Percentiles rank a stretch among this genome's conserved stretches.
phyloP scores from a whole-genome alignment of 2,329 filamentous ascomycete species.

The Fusarium sp. region DNA sequence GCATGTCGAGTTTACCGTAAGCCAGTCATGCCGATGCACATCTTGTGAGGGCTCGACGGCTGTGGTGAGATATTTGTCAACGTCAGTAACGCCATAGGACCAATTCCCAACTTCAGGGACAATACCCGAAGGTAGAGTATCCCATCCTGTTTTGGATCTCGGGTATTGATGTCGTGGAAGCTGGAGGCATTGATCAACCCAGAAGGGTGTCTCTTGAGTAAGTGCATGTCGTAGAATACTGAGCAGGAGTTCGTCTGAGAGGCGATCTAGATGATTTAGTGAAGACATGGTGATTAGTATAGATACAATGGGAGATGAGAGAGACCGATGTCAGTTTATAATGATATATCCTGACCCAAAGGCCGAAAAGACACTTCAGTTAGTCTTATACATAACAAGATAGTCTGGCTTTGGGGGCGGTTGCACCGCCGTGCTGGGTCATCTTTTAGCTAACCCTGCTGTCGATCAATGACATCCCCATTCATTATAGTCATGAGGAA shows the following conservation, averaged over 20 bases:
- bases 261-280: neutral
- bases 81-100: neutral
- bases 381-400: neutral
- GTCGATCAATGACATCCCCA: no score
- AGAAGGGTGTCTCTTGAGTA: conserved; percentile 4
- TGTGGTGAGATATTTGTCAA: neutral
- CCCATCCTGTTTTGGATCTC: neutral
- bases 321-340: neutral
- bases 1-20: conserved; percentile 13
- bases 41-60: conserved; percentile 7
- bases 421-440: no score
- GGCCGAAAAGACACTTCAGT: neutral
- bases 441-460: no score
- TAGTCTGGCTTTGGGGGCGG: no score
- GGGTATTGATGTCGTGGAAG: neutral
- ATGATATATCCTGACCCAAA: neutral
- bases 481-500: no score
- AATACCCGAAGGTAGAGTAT: no score
- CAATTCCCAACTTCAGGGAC: no score
- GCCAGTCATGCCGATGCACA: conserved; percentile 12
- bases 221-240: conserved; percentile 13
- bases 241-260: conserved; percentile 19
- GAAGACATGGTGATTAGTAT: neutral
- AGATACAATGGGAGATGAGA: neutral
- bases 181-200: conserved; percentile 12